These are phyloP conservation scores for Polyrhizophydium stewartii DNA, from an alignment of 371 early-diverging fungal genomes.

Conservation along the genomic window DNA sequence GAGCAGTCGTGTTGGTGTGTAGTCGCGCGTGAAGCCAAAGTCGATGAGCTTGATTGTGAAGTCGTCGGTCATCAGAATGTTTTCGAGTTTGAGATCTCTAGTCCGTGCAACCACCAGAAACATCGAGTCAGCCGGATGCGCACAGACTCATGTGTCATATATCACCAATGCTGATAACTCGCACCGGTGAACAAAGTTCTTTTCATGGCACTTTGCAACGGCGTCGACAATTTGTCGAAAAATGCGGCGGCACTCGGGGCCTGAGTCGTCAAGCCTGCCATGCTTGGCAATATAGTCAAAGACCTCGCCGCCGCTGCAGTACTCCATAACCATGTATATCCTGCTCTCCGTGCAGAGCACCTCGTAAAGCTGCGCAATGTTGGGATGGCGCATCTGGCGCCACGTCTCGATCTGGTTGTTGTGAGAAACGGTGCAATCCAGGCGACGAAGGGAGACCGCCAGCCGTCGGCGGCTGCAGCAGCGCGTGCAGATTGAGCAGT, in stretches of 20 bases:
- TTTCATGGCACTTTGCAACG: constrained; percentile 70
- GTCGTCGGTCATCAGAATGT: constrained; percentile 71
- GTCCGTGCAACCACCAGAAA: not conserved
- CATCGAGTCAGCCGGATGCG: too few relatives aligned
- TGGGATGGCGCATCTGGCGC: constrained; percentile 76
- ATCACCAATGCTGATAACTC: not conserved
- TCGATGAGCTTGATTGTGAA: constrained; percentile 78
- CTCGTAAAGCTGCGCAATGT: constrained; percentile 82
- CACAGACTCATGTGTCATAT: too few relatives aligned
- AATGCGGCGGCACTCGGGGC: constrained; percentile 51
- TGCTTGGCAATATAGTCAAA: constrained; percentile 63
- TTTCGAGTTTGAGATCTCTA: constrained; percentile 84
- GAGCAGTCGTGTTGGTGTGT: constrained; percentile 57
- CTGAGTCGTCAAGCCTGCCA: constrained; percentile 51
- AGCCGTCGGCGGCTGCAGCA: too few relatives aligned
- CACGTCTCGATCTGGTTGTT: constrained; percentile 80
- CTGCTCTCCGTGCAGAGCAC: constrained; percentile 76
- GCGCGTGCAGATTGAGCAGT: not conserved
- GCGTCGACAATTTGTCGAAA: constrained; percentile 74
- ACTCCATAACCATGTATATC: constrained; percentile 79
- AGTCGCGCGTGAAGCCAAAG: constrained; percentile 85
- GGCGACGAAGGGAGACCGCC: too few relatives aligned
- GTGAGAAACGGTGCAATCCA: too few relatives aligned
- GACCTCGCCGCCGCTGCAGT: constrained; percentile 69
- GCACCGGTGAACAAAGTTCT: constrained; percentile 74